A percentile compares a stretch with the other conserved stretches of the same genome.
These are phyloP conservation scores for Heterococcus sp. DNA, from an alignment of 108 stramenopile species.

Conservation along the genomic window DNA sequence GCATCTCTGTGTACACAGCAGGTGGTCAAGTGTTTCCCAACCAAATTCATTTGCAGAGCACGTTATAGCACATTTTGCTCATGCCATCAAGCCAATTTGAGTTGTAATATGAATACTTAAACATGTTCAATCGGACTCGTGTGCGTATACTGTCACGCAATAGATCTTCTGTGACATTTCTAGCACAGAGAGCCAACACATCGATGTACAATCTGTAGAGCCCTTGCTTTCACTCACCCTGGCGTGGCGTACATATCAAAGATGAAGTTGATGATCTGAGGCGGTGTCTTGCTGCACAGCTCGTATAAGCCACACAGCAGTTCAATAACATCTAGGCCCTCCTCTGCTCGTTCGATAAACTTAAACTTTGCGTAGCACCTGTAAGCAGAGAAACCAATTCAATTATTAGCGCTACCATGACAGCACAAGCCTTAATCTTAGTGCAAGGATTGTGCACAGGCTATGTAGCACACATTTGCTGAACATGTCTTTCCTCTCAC, in stretches of 20 bases:
- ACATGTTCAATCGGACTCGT: not conserved
- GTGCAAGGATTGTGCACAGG: not conserved
- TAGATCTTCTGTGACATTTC: not conserved
- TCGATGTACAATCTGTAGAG: not conserved
- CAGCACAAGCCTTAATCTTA: not conserved
- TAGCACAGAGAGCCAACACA: not conserved
- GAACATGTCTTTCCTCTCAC: no score
- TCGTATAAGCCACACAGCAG: not conserved
- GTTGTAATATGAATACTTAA: not conserved
- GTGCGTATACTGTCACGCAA: not conserved
- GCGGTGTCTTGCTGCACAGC: not conserved
- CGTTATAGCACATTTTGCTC: no score
- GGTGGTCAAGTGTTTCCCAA: no score
- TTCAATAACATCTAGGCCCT: not conserved
- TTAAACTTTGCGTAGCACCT: not conserved
- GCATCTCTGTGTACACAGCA: not conserved
- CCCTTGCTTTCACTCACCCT: not conserved
- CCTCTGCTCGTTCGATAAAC: not conserved
- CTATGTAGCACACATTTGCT: no score
- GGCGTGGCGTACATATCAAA: not conserved
- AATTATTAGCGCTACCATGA: not conserved
- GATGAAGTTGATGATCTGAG: not conserved
- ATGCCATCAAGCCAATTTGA: not conserved
- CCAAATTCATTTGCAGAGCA: no score
- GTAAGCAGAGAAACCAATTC: not conserved